A percentile compares a stretch with the other conserved stretches of the same genome.
These are phyloP conservation scores for Naganishia kalamii DNA, from an alignment of 768 basidiomycete genomes.

Conservation along the genomic window DNA sequence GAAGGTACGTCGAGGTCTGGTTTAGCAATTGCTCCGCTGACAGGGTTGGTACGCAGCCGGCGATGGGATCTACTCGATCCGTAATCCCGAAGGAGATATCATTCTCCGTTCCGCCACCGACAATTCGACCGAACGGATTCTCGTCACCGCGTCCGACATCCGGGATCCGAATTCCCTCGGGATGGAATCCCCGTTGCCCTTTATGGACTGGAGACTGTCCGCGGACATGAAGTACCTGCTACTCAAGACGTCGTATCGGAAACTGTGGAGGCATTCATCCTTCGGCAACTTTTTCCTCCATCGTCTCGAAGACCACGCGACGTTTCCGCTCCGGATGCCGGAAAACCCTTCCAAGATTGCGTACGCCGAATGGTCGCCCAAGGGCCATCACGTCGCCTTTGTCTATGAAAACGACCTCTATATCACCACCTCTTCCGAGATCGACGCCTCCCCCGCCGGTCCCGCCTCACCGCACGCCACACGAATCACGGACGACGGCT, in stretches of 20 bases:
- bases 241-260: constrained; percentile 64
- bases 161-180: constrained; percentile 22
- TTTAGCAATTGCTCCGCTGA: background rate
- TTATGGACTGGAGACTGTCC: constrained; percentile 71
- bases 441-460: constrained; percentile 22
- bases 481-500: constrained; percentile 74
- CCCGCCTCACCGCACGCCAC: constrained; percentile 51
- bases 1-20: constrained; percentile 60
- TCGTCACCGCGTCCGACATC: constrained; percentile 40
- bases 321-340: constrained; percentile 65
- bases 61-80: constrained; percentile 77
- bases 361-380: constrained; percentile 83
- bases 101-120: constrained; percentile 73
- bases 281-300: constrained; percentile 93
- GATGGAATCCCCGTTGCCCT: constrained; percentile 43
- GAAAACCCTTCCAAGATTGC: constrained; percentile 64
- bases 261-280: constrained; percentile 93
- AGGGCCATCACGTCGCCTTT: constrained; percentile 72
- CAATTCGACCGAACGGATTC: constrained; percentile 42
- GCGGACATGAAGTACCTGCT: constrained; percentile 86
- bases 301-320: constrained; percentile 61
- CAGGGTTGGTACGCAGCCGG: constrained; percentile 57
- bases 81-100: constrained; percentile 59
- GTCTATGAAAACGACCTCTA: constrained; percentile 86
- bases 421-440: constrained; percentile 53